Evolutionary conservation across 495 filamentous ascomycete species (phyloP).

Genomic region (Pyrenula massariospora): DNA sequence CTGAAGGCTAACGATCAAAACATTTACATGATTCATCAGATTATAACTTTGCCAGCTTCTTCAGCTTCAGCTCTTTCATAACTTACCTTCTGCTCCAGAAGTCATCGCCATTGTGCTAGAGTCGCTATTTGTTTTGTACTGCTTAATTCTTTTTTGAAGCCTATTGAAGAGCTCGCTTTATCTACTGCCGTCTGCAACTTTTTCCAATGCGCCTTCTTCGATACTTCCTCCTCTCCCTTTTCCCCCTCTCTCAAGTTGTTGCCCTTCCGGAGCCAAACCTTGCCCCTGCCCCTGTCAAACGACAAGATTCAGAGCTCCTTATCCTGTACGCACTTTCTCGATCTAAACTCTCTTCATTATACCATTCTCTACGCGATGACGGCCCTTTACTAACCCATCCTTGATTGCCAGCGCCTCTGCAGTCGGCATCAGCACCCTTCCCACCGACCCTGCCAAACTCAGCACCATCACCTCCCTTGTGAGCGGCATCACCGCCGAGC

Average conservation of each 20-base stretch:
- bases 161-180: too few relatives aligned
- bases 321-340: neutral
- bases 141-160: too few relatives aligned
- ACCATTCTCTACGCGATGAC: neutral
- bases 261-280: neutral
- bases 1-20: too few relatives aligned
- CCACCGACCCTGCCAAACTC: conserved; percentile 15
- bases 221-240: conserved; percentile 1
- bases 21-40: too few relatives aligned
- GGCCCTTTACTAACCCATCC: neutral
- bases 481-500: conserved; percentile 9
- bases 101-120: too few relatives aligned
- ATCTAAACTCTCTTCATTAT: neutral
- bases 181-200: too few relatives aligned
- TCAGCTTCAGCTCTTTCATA: too few relatives aligned
- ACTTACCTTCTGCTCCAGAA: too few relatives aligned
- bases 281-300: neutral
- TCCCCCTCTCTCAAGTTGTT: conserved; percentile 1
- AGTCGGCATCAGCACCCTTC: conserved; percentile 13
- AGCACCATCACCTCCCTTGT: conserved; percentile 10
- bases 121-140: too few relatives aligned
- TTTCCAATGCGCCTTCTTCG: conserved; percentile 5
- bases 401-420: conserved; percentile 10
- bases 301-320: conserved; percentile 1
- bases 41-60: too few relatives aligned